Conservation (phyloP, 176 grass and related monocot genomes). For the Eleusine indica region DNA sequence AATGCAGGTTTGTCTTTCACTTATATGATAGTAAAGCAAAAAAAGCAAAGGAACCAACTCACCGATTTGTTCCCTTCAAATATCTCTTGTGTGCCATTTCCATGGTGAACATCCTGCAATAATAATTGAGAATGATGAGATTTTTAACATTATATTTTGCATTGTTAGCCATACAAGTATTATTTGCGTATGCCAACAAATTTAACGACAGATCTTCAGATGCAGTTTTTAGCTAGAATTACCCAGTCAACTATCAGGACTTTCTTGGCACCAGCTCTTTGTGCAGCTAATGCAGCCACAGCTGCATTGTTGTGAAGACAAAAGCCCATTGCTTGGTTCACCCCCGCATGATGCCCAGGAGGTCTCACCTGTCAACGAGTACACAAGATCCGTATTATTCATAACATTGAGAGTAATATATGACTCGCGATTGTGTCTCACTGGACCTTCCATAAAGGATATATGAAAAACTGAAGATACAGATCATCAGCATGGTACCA, state of each 20-base stretch:
- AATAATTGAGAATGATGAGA: conserved; percentile 40
- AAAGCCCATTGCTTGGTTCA: conserved; percentile 96
- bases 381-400: conserved; percentile 16
- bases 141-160: background rate
- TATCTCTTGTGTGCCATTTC: conserved; percentile 98
- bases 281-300: conserved; percentile 87
- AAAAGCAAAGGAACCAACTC: conserved; percentile 42
- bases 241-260: conserved; percentile 99
- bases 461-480: conserved; percentile 32
- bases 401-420: conserved; percentile 26
- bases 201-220: background rate
- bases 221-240: conserved; percentile 41
- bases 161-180: background rate
- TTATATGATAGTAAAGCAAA: background rate
- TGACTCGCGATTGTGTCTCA: background rate
- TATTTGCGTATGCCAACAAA: background rate
- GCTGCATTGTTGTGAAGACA: conserved; percentile 98
- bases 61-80: conserved; percentile 86
- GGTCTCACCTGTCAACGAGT: conserved; percentile 73
- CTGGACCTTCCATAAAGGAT: conserved; percentile 27
- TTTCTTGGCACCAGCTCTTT: conserved; percentile 93
- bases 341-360: conserved; percentile 96
- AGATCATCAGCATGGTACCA: conserved; percentile 61
- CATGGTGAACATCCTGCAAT: conserved; percentile 96
- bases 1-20: background rate